Conservation (phyloP, 768 basidiomycete genomes). For the Favolaschia claudopus region DNA sequence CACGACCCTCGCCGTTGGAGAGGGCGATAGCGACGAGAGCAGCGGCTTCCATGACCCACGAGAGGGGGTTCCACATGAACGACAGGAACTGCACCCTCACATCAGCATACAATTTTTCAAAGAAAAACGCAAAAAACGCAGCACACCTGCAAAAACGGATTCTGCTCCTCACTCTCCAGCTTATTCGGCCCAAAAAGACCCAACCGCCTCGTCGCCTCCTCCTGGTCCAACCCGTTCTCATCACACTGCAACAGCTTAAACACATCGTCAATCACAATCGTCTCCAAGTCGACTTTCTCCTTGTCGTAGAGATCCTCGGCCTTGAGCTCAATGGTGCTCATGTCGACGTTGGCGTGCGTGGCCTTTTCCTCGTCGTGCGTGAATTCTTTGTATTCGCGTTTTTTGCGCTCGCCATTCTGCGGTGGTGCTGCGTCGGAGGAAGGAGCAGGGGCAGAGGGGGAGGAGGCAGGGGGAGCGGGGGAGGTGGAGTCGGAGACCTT, state of each 20-base stretch:
- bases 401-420: slow-evolving; percentile 60
- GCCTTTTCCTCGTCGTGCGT: slow-evolving; percentile 74
- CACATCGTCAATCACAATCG: slow-evolving; percentile 95
- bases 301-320: slow-evolving; percentile 96
- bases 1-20: slow-evolving; percentile 85
- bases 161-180: slow-evolving; percentile 90
- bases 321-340: slow-evolving; percentile 89
- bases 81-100: slow-evolving; percentile 69
- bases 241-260: slow-evolving; percentile 94
- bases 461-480: not conserved
- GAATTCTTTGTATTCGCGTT: slow-evolving; percentile 90
- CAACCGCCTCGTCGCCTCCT: slow-evolving; percentile 84
- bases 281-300: slow-evolving; percentile 99
- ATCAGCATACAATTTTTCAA: not conserved
- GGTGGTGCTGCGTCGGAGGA: not conserved
- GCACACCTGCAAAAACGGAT: slow-evolving; percentile 83
- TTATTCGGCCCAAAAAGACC: slow-evolving; percentile 97
- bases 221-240: slow-evolving; percentile 76
- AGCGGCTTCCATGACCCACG: slow-evolving; percentile 99
- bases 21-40: slow-evolving; percentile 94
- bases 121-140: slow-evolving; percentile 2
- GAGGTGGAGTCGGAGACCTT: not conserved
- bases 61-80: slow-evolving; percentile 99
- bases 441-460: too few species aligned
- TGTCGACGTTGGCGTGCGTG: slow-evolving; percentile 86